Evolutionary conservation across 345 rosid genomes (phyloP), one percentile per base, ranked within the genome.

Genomic region (Psidium guajava): DNA sequence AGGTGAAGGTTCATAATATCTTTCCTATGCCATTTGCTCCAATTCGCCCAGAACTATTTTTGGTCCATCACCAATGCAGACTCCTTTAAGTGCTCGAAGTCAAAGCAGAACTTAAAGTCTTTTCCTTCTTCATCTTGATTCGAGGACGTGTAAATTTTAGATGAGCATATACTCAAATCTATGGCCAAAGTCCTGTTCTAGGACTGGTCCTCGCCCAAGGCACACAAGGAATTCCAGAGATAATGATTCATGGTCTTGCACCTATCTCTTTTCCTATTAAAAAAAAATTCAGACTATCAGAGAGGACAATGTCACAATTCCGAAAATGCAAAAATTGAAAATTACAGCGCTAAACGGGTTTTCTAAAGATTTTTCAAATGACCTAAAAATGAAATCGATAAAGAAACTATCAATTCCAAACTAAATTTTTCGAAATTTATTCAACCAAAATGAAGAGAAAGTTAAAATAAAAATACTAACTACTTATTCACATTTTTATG

Each of bases 221-320:
- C 96, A 92, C 98, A 96, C 90, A 97, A 92, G 92, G 94, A 96
- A 86, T 98, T 96, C 99, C 99, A 97, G 84, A 96, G 88, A 83
- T 89, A 97, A 90, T 97, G 99, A 87, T 96, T 97, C 98, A 97
- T 96, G 89, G 93, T 95, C 93, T 97, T 95, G 88, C 98, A 97
- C 90, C 96, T 91, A 83, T 96, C 99, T 40, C 98, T 98, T 27
- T 98, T 97, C n/a, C n/a, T n/a, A n/a, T n/a, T n/a, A n/a, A n/a
- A n/a, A n/a, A n/a, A n/a, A n/a, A n/a, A n/a, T n/a, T n/a, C n/a
- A n/a, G n/a, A n/a, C n/a, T n/a, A n/a, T n/a, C n/a, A n/a, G n/a
- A n/a, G n/a, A n/a, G n/a, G n/a, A n/a, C n/a, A n/a, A n/a, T n/a
- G n/a, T n/a, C n/a, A n/a, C n/a, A n/a, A n/a, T n/a, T n/a, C n/a